Percentiles rank a stretch among this genome's conserved stretches.
These are phyloP conservation scores for Globisporangium middletonii DNA, from an alignment of 352 stramenopile genomes.

Conservation along the genomic window DNA sequence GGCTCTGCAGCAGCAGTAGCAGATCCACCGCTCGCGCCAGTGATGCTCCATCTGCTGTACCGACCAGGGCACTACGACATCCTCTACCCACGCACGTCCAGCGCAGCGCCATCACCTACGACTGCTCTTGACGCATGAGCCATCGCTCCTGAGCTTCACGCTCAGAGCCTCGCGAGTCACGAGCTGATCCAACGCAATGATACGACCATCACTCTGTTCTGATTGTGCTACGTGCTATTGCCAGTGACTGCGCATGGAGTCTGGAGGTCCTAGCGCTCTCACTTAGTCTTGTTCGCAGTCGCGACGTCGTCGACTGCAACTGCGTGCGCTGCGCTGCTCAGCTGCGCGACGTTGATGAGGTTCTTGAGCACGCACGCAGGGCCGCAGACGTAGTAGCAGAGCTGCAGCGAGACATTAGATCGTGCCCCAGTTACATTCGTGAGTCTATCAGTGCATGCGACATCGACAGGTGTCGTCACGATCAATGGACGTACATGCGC, in stretches of 20 bases:
- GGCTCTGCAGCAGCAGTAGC: neutral
- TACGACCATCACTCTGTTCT: too few relatives aligned
- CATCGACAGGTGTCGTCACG: neutral
- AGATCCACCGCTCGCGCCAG: conserved; percentile 11
- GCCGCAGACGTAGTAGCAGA: conserved; percentile 86
- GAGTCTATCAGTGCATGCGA: conserved; percentile 8
- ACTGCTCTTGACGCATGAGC: neutral
- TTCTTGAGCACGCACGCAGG: conserved; percentile 91
- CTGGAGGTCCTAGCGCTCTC: conserved; percentile 5
- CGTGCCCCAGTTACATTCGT: neutral
- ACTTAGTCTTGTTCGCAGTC: conserved; percentile 54
- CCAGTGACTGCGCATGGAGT: neutral
- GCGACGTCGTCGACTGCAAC: conserved; percentile 66
- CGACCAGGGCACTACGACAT: conserved; percentile 95
- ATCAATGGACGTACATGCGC: conserved; percentile 28
- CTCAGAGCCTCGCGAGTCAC: too few relatives aligned
- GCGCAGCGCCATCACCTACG: neutral
- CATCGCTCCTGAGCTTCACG: neutral
- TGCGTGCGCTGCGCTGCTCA: conserved; percentile 76
- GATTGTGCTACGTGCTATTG: neutral
- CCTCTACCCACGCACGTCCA: conserved; percentile 62
- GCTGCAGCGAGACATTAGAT: conserved; percentile 21
- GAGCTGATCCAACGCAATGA: too few relatives aligned
- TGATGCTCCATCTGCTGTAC: conserved; percentile 86
- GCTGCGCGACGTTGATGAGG: conserved; percentile 90